phyloP scores from a whole-genome alignment of 805 yeast species.

The Aciculoconidium aculeatum region DNA sequence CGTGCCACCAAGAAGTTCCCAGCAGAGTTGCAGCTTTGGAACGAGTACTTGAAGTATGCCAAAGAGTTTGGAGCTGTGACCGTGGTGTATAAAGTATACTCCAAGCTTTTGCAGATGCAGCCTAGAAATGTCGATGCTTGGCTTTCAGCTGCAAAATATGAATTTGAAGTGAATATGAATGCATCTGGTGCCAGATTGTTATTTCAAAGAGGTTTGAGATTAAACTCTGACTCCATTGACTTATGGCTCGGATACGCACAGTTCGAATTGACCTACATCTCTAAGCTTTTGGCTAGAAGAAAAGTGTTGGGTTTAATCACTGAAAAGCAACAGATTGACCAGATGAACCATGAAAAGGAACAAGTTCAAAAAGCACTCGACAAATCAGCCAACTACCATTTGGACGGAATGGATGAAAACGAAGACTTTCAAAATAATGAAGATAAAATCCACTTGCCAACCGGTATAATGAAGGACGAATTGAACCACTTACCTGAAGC shows the following conservation, averaged over 20 bases:
- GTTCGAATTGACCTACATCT: constrained; percentile 80
- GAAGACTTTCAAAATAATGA: constrained; percentile 27
- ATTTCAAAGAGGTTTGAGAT: constrained; percentile 78
- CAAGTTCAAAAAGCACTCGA: constrained; percentile 37
- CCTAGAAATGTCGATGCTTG: constrained; percentile 89
- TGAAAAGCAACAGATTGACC: constrained; percentile 58
- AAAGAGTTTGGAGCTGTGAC: constrained; percentile 63
- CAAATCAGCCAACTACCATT: constrained; percentile 11
- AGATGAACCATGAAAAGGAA: constrained; percentile 30
- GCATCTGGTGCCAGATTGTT: constrained; percentile 84
- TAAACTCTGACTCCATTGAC: constrained; percentile 65
- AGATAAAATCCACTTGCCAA: constrained; percentile 42
- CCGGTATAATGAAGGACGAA: constrained; percentile 54
- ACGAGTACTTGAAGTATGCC: constrained; percentile 62
- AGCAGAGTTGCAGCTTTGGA: constrained; percentile 73
- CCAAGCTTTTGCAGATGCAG: constrained; percentile 74
- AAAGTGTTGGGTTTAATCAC: constrained; percentile 73
- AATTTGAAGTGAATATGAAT: constrained; percentile 81
- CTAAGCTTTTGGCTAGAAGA: constrained; percentile 79
- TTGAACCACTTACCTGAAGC: constrained; percentile 79
- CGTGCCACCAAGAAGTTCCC: constrained; percentile 80
- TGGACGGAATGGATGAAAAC: constrained; percentile 6
- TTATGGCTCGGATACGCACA: constrained; percentile 86
- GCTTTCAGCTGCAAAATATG: constrained; percentile 93
- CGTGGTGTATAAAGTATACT: constrained; percentile 69